A percentile compares a stretch with the other conserved stretches of the same genome.
Evolutionary conservation across 1,284 basidiomycete species (phyloP).

Genomic region (Paramarasmius palmivorus): DNA sequence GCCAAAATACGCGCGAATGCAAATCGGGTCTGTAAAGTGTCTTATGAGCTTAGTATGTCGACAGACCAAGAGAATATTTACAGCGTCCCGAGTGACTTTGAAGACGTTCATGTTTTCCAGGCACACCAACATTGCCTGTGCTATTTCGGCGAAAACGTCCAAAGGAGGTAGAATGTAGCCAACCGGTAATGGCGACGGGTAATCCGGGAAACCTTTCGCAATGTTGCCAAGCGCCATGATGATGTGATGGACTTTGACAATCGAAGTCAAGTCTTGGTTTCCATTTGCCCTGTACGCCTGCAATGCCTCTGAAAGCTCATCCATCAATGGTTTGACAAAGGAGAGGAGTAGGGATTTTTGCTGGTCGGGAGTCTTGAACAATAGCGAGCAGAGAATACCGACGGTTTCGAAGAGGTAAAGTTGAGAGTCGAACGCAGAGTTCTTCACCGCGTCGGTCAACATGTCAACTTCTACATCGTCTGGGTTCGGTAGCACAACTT

Average conservation of each 20-base stretch:
- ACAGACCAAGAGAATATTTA: conserved; percentile 40
- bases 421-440: conserved; percentile 85
- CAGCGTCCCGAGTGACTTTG: conserved; percentile 91
- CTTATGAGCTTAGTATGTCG: conserved; percentile 14
- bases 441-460: conserved; percentile 79
- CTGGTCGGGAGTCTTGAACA: conserved; percentile 70
- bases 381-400: conserved; percentile 82
- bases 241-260: conserved; percentile 92
- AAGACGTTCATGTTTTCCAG: conserved; percentile 88
- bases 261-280: conserved; percentile 65
- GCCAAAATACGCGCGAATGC: conserved; percentile 94
- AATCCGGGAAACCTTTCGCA: conserved; percentile 96
- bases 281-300: conserved; percentile 54
- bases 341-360: conserved; percentile 76
- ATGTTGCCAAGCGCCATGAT: conserved; percentile 95
- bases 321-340: conserved; percentile 81
- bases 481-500: conserved; percentile 64
- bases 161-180: conserved; percentile 75
- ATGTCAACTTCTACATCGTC: conserved; percentile 69
- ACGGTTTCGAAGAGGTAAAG: conserved; percentile 94
- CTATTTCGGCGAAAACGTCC: conserved; percentile 84
- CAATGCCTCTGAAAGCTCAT: conserved; percentile 72
- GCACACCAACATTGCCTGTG: conserved; percentile 87
- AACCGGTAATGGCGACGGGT: conserved; percentile 66
- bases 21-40: conserved; percentile 72